Base-by-base conservation (phyloP, 768 basidiomycete genomes). In the Trametes elegans region DNA sequence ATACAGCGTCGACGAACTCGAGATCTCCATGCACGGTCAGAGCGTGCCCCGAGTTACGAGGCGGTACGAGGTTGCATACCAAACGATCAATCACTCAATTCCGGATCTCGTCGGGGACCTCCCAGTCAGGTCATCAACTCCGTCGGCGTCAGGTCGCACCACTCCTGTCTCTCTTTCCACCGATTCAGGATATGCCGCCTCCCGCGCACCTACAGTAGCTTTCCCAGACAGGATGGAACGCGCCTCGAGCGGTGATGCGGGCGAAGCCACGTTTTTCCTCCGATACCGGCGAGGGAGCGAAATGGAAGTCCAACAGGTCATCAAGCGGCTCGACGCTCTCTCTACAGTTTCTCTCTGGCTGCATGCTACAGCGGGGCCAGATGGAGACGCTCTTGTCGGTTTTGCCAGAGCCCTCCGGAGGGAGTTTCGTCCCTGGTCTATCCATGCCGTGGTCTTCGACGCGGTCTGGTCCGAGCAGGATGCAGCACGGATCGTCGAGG, bases 371-470 rank as follows among this genome's bases (percentile, higher is more conserved):
- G 54, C 62, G 14, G 71, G 69, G n/a, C 3, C 58, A 13, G 63
- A 70, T 49, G 71, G 71, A 3, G 66, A 64, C 23, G 67, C 67
- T n/a, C 67, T 67, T 1, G 48, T 62, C 16, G 74, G 74, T 2
- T 62, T 76, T 35, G 58, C 64, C 9, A 52, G 70, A 27, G 62
- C 69, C 2, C 57, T 73, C 16, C 58, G 65, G 3, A 62, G 63
- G 34, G 73, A 74, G 53, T 70, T 66, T 41, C 58, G 57, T 7
- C 41, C 65, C 3, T 73, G 72, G 69, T 63, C 59, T 6, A 66
- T 72, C 27, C 59, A 61, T 18, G 42, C 67, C 14, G 68, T 64
- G 13, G 62, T 70, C 28, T 73, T 72, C 54, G 39, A 41, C 40
- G 23, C 24, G 14, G 21, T 16, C 14, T 65, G 55, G 48, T 47